Conservation (phyloP, 352 stramenopile genomes). For the Pythium coloratum region DNA sequence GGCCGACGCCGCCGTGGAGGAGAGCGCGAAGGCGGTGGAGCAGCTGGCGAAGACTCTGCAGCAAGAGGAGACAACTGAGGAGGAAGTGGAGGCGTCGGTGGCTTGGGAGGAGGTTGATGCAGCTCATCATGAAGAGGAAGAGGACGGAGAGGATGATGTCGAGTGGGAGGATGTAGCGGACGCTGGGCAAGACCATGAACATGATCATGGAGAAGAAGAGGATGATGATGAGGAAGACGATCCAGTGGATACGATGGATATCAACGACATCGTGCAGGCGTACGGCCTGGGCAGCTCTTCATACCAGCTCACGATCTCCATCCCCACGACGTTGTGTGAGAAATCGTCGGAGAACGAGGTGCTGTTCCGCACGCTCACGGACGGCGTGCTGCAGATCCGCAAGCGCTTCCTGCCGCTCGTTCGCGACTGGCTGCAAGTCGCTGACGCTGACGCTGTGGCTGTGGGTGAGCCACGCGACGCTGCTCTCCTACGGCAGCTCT, state of each 20-base stretch:
- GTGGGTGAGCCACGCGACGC: conserved; percentile 11
- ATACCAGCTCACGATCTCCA: conserved; percentile 71
- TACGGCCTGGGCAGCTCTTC: conserved; percentile 77
- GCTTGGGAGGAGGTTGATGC: conserved; percentile 33
- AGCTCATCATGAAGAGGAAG: not conserved
- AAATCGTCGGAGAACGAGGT: conserved; percentile 69
- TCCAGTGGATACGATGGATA: conserved; percentile 46
- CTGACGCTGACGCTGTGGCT: conserved; percentile 8
- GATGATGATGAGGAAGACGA: conserved; percentile 20
- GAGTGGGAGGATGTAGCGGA: conserved; percentile 24
- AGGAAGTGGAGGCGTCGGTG: conserved; percentile 22
- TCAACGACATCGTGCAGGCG: conserved; percentile 75
- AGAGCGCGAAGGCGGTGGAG: conserved; percentile 6
- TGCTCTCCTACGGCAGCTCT: conserved; percentile 10
- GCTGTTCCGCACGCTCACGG: conserved; percentile 51
- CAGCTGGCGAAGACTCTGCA: not conserved
- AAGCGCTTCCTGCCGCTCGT: conserved; percentile 78
- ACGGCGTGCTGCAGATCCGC: conserved; percentile 56
- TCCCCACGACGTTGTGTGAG: conserved; percentile 56
- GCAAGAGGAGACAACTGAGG: conserved; percentile 1
- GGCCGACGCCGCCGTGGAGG: conserved; percentile 23
- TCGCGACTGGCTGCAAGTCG: conserved; percentile 42
- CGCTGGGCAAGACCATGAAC: not conserved
- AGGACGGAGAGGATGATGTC: conserved; percentile 12
- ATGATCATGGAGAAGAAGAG: conserved; percentile 7